Conservation (phyloP, 495 filamentous ascomycete genomes). For the Articulospora tetracladia region DNA sequence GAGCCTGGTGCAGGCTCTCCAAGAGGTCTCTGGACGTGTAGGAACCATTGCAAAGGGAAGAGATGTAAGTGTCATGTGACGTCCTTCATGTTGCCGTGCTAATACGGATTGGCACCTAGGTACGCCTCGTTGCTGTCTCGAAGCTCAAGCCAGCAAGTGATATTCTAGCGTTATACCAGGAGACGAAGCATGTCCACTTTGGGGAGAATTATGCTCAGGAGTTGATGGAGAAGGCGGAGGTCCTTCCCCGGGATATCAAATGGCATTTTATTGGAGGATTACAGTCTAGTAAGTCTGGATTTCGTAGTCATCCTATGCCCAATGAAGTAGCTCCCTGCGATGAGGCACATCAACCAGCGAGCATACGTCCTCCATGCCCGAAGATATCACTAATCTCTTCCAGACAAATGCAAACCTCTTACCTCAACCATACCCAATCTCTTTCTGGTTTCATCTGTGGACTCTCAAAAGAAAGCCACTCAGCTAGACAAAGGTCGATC, state of each 20-base stretch:
- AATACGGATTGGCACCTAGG: constrained; percentile 37
- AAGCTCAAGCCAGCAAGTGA: constrained; percentile 91
- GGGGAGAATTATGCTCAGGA: constrained; percentile 98
- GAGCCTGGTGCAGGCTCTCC: constrained; percentile 41
- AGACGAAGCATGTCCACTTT: constrained; percentile 68
- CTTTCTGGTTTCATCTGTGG: constrained; percentile 90
- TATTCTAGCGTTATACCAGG: constrained; percentile 74
- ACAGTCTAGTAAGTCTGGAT: constrained; percentile 56
- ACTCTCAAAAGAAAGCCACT: constrained; percentile 79
- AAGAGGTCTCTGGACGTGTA: constrained; percentile 41
- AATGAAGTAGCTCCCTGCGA: too few species aligned
- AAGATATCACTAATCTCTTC: background rate
- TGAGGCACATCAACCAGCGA: too few species aligned
- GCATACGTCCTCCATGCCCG: too few species aligned
- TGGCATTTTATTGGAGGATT: constrained; percentile 98
- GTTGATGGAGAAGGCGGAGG: constrained; percentile 74
- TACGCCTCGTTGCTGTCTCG: constrained; percentile 87
- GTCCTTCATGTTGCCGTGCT: background rate
- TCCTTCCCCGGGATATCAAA: constrained; percentile 70
- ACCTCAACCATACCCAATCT: constrained; percentile 81
- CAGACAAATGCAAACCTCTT: constrained; percentile 84
- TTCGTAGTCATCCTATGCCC: too few species aligned
- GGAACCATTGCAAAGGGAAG: constrained; percentile 40
- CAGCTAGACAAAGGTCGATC: constrained; percentile 74
- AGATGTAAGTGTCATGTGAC: constrained; percentile 24